phyloP scores from a whole-genome alignment of 305 asterid species.

The Solanum aculeatissimum region DNA sequence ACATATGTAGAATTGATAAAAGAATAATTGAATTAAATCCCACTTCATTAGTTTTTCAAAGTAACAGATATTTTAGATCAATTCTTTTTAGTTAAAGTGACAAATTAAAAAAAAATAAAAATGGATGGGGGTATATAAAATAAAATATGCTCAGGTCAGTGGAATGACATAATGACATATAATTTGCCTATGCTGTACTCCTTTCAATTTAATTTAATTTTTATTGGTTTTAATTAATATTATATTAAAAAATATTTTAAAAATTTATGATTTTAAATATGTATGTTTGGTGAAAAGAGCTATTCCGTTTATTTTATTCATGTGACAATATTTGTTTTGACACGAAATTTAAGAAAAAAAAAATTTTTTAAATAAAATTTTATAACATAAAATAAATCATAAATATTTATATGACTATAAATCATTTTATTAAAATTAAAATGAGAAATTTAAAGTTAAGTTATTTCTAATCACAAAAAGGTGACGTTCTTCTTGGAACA shows the following conservation, averaged over 20 bases:
- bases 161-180: neutral
- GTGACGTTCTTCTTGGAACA: too few relatives aligned
- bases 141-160: neutral
- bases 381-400: too few relatives aligned
- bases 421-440: too few relatives aligned
- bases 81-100: neutral
- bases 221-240: accelerated
- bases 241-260: neutral
- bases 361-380: neutral
- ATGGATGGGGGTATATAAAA: neutral
- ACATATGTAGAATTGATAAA: neutral
- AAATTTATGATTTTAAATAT: neutral
- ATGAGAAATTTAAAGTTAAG: too few relatives aligned
- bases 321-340: neutral
- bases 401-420: too few relatives aligned
- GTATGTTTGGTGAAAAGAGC: neutral
- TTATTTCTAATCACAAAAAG: too few relatives aligned
- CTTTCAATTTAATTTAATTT: neutral
- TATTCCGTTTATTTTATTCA: neutral
- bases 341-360: neutral
- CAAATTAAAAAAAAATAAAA: neutral
- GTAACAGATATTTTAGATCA: neutral
- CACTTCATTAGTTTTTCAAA: neutral
- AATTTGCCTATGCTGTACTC: neutral
- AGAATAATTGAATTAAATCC: neutral